Evolutionary conservation across 345 rosid species (phyloP).

Genomic region (Syzygium jambos): DNA sequence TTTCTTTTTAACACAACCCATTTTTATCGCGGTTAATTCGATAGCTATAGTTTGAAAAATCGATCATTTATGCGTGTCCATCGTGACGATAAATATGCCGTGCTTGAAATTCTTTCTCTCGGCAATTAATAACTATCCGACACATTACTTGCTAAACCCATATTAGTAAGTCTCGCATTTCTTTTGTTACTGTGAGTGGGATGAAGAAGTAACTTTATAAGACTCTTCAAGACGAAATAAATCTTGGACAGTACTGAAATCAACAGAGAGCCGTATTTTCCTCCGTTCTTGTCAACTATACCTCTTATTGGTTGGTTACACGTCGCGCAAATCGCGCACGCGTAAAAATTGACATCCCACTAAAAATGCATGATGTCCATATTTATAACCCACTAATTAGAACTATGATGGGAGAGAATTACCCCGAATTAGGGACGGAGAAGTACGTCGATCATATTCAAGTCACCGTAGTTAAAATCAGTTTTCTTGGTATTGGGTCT

Average conservation of each 20-base stretch:
- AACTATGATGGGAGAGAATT: background rate
- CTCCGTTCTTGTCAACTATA: too few relatives aligned
- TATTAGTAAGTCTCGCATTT: background rate
- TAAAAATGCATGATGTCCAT: background rate
- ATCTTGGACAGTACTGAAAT: background rate
- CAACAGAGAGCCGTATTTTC: too few relatives aligned
- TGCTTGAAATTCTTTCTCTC: too few relatives aligned
- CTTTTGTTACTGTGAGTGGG: background rate
- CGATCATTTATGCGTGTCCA: background rate
- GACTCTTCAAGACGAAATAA: background rate
- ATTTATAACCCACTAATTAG: background rate
- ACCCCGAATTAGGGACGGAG: rapidly evolving
- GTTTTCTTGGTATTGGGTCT: too few relatives aligned
- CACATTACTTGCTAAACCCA: background rate
- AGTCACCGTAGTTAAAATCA: background rate
- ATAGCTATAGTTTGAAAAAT: background rate
- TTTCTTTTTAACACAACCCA: background rate
- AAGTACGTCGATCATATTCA: background rate
- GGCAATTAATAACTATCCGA: too few relatives aligned
- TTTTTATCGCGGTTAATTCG: background rate
- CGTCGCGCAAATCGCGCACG: too few relatives aligned
- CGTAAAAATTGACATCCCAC: background rate
- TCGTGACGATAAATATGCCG: too few relatives aligned
- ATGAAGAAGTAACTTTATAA: background rate
- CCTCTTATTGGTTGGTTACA: too few relatives aligned